These are phyloP conservation scores for Testicularia cyperi DNA, from an alignment of 1,284 basidiomycete genomes.

Conservation along the genomic window DNA sequence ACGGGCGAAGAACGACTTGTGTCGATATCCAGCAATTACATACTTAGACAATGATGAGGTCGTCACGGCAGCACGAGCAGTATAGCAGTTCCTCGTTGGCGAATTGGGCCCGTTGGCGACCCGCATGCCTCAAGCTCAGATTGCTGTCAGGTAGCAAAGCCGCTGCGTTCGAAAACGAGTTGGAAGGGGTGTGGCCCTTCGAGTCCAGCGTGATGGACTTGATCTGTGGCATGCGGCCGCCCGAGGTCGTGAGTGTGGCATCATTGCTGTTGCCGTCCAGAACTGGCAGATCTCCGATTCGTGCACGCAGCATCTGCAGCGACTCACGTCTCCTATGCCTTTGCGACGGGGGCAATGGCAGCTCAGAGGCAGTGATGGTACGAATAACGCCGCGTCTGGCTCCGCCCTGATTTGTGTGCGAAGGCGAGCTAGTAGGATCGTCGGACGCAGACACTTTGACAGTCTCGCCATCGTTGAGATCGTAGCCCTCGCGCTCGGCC, in stretches of 20 bases:
- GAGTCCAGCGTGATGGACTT: conserved; percentile 6
- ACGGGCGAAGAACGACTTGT: too few species aligned
- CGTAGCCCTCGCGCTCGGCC: conserved; percentile 19
- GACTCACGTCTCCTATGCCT: conserved; percentile 22
- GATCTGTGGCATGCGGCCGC: background rate
- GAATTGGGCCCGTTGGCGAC: conserved; percentile 17
- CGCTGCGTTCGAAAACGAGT: background rate
- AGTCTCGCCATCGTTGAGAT: too few species aligned
- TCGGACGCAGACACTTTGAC: background rate
- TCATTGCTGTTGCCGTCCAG: background rate
- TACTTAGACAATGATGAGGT: conserved; percentile 37
- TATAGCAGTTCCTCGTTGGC: conserved; percentile 39
- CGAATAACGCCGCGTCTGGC: conserved; percentile 31
- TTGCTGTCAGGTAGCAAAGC: conserved; percentile 3
- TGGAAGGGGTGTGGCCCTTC: conserved; percentile 29
- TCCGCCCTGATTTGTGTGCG: too few species aligned
- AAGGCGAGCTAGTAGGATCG: too few species aligned
- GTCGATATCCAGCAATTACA: too few species aligned
- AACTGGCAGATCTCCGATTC: conserved; percentile 8
- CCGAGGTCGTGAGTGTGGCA: background rate
- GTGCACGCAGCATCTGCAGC: conserved; percentile 34
- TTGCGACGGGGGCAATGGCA: conserved; percentile 23
- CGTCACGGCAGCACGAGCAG: conserved; percentile 35
- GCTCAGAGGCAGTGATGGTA: conserved; percentile 18
- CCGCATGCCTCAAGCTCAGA: conserved; percentile 1